These are phyloP conservation scores for Cercophora scortea DNA, from an alignment of 495 filamentous ascomycete genomes.

Conservation along the genomic window DNA sequence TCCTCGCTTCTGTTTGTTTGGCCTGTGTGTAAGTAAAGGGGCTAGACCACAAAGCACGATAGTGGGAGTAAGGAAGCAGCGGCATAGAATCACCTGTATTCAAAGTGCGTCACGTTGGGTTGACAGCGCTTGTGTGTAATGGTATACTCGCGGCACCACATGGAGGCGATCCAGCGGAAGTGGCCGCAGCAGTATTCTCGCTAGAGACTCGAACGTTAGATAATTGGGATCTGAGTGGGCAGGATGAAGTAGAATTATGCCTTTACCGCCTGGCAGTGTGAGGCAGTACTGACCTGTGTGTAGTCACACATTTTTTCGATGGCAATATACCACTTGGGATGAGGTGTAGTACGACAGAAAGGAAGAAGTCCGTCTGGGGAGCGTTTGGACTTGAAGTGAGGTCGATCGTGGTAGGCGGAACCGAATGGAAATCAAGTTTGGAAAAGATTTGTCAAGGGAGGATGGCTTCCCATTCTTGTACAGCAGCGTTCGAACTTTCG, in stretches of 20 bases:
- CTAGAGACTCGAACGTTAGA: conserved; percentile 1
- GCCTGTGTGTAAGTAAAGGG: neutral
- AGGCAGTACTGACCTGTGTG: conserved; percentile 1
- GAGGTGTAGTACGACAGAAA: neutral
- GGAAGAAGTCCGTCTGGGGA: neutral
- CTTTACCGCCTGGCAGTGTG: neutral
- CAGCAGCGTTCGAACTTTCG: neutral
- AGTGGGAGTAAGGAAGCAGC: too few relatives aligned
- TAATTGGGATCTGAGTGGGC: neutral
- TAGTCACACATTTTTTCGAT: conserved; percentile 8
- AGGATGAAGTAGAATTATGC: neutral
- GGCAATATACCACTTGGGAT: neutral
- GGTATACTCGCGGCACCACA: conserved; percentile 19
- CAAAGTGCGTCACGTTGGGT: conserved; percentile 18
- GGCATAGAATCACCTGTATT: conserved; percentile 6
- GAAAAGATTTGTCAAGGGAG: neutral
- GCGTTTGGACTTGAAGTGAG: neutral
- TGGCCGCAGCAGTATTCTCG: conserved; percentile 19
- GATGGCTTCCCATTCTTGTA: neutral
- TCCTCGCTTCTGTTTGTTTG: neutral
- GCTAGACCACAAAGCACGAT: neutral
- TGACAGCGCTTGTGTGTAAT: conserved; percentile 13
- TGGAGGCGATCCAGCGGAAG: conserved; percentile 18
- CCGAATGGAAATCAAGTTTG: neutral
- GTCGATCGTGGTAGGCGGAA: neutral